Base-by-base conservation (phyloP, 441 rosid species). In the Flueggea neowawraea region DNA sequence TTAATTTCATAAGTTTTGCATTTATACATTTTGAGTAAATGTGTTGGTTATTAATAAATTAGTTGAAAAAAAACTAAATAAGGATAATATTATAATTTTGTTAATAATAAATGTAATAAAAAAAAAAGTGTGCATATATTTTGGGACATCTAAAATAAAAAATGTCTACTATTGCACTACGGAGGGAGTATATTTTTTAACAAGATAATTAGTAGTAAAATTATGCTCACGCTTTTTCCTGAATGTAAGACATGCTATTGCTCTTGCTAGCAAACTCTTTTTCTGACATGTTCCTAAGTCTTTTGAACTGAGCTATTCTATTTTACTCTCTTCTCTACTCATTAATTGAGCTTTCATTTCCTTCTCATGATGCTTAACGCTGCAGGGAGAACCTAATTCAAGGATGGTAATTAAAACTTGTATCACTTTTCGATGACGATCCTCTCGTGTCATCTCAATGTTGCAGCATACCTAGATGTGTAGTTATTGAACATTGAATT, bases 381-480 rank as follows among this genome's bases (percentile, higher is more conserved):
- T 75, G 32, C 16, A 92, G 98, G 47, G 96, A 89, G 83, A 89
- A 89, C 66, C 66, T 82, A 22, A 43, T 89, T 92, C 44, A 94
- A 89, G 80, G 95, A 89, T 69, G 90, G 95, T 32, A 81, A n/a
- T n/a, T n/a, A 81, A 73, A 83, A 82, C 74, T 80, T 92, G 68
- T 89, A 92, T 71, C 84, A 62, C 89, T 89, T 73, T 68, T 89
- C 67, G 95, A 82, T 14, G 76, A 89, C 70, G 90, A 92, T 47
- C 95, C 94, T 39, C 3, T 64, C 50, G 83, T 92, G 58, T 83
- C 93, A 31, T 78, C 91, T 61, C 90, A 86, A 72, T 89, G 98
- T 70, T 79, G 84, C 69, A 89, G 87, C 81, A 83, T 88, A 61
- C 94, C 94, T 8, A 80, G 84, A 66, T 96, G 95, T 59, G 83